Evolutionary conservation across 2,329 filamentous ascomycete species (phyloP).

Genomic region (Xylariales sp.): DNA sequence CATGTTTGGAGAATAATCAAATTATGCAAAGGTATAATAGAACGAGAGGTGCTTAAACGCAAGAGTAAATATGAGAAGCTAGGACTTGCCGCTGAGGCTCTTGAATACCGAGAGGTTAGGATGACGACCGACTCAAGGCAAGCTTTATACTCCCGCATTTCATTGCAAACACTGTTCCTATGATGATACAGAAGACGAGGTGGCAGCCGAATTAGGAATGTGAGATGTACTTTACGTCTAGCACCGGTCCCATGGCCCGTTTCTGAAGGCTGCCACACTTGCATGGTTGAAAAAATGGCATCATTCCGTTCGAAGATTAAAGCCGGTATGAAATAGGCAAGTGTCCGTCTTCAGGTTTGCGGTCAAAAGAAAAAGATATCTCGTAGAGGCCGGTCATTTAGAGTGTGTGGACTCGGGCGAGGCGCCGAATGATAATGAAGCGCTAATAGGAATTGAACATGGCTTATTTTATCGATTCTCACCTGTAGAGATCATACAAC

Average conservation of each 20-base stretch:
- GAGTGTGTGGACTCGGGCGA: slow-evolving; percentile 3
- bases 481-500: neutral
- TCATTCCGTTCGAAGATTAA: slow-evolving; percentile 7
- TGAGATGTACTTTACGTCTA: slow-evolving; percentile 22
- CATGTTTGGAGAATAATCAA: slow-evolving; percentile 23
- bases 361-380: neutral
- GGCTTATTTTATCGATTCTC: slow-evolving; percentile 8
- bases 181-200: slow-evolving; percentile 23
- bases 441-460: slow-evolving; percentile 17
- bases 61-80: slow-evolving; percentile 1
- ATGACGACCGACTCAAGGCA: slow-evolving; percentile 1
- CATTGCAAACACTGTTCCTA: neutral
- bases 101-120: slow-evolving; percentile 8
- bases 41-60: slow-evolving; percentile 1
- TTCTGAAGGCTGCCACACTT: slow-evolving; percentile 20
- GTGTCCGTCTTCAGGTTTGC: slow-evolving; percentile 5
- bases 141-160: slow-evolving; percentile 30
- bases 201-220: slow-evolving; percentile 34
- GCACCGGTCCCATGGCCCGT: neutral
- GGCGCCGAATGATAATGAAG: slow-evolving; percentile 8
- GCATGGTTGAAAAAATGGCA: slow-evolving; percentile 19
- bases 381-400: neutral
- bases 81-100: slow-evolving; percentile 11
- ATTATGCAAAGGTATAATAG: neutral
- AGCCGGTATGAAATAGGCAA: slow-evolving; percentile 33